Conservation (phyloP, 2,329 filamentous ascomycete genomes). For the Penicillium sp. region DNA sequence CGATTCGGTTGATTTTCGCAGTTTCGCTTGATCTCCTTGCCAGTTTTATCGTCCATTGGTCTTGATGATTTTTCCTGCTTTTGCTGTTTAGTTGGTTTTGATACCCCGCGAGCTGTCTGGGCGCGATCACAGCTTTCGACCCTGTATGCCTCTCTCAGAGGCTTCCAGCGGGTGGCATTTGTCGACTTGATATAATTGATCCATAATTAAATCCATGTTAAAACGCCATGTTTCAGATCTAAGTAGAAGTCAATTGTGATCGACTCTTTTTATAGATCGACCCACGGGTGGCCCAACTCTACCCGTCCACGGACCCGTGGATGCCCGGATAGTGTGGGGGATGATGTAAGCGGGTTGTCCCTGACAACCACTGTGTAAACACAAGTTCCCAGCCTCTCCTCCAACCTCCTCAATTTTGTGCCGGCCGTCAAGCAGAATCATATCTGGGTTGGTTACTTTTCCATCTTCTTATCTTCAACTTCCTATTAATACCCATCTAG, state of each 20-base stretch:
- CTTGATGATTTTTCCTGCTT: not conserved
- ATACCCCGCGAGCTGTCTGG: constrained; percentile 10
- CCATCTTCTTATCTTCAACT: constrained; percentile 5
- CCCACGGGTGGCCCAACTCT: constrained; percentile 3
- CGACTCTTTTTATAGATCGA: constrained; percentile 13
- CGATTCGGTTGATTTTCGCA: not conserved
- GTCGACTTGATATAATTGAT: not conserved
- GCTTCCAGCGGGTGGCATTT: constrained; percentile 1
- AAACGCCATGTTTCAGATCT: not conserved
- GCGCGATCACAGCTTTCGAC: constrained; percentile 6
- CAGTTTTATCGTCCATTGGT: not conserved
- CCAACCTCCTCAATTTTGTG: constrained; percentile 40
- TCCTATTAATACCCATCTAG: constrained; percentile 12
- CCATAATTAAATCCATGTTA: not conserved
- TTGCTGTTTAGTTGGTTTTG: constrained; percentile 10
- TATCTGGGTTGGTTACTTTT: constrained; percentile 15
- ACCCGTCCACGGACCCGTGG: constrained; percentile 1
- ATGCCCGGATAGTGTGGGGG: not conserved
- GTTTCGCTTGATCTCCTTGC: not conserved
- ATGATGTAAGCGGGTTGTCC: constrained; percentile 34
- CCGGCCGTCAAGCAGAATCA: constrained; percentile 7
- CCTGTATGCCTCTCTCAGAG: not conserved
- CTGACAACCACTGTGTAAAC: constrained; percentile 28
- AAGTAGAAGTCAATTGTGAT: constrained; percentile 4
- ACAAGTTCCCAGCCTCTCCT: constrained; percentile 39